phyloP scores from a whole-genome alignment of 371 early-diverging fungal genomes.

The Mucor saturninus region DNA sequence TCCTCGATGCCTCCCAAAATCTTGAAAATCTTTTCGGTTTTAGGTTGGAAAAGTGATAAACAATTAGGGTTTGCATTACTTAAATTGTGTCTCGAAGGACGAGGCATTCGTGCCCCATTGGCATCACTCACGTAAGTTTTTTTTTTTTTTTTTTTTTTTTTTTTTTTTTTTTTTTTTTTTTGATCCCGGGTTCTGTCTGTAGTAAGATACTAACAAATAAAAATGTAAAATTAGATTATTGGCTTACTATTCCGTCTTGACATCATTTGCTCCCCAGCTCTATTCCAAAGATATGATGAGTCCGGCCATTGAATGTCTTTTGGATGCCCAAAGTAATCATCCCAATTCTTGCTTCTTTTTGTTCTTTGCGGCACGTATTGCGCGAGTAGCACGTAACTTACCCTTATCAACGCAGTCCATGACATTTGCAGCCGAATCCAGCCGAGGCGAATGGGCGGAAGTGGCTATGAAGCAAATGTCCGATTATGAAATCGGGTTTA shows the following conservation, averaged over 20 bases:
- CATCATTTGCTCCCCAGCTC: constrained; percentile 54
- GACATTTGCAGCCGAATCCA: constrained; percentile 54
- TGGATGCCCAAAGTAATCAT: constrained; percentile 58
- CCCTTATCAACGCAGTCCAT: constrained; percentile 61
- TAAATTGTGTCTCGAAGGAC: constrained; percentile 56
- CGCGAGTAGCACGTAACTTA: constrained; percentile 54
- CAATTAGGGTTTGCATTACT: constrained; percentile 63
- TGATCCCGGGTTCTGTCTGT: too few relatives aligned
- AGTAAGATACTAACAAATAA: too few relatives aligned
- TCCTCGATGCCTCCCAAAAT: constrained; percentile 66
- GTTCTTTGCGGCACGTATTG: constrained; percentile 61
- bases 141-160: constrained; percentile 5
- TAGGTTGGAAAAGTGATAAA: constrained; percentile 65
- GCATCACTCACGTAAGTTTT: constrained; percentile 59
- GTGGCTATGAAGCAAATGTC: constrained; percentile 55
- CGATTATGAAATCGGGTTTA: constrained; percentile 67
- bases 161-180: constrained; percentile 10
- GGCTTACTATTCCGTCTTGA: constrained; percentile 56
- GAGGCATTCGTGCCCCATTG: constrained; percentile 63
- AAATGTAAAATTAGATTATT: constrained; percentile 27
- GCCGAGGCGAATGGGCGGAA: constrained; percentile 62
- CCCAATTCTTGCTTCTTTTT: constrained; percentile 67
- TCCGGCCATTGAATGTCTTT: constrained; percentile 60
- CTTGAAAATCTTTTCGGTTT: constrained; percentile 52
- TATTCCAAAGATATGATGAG: constrained; percentile 45